Evolutionary conservation across 192 early-diverging fungal species (phyloP).

Genomic region (Backusella psychrophila): DNA sequence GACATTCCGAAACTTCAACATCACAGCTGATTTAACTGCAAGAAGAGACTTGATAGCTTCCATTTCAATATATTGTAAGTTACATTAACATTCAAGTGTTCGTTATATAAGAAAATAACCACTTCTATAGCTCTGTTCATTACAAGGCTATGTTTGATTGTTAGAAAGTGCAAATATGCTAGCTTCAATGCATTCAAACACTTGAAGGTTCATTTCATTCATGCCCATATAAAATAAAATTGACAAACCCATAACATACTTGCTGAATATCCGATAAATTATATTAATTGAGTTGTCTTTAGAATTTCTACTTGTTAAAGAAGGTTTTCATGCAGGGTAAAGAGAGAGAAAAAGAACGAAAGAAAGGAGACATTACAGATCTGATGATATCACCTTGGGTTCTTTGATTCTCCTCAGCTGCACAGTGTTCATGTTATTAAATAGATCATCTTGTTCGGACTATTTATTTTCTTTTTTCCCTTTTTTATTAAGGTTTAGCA

Average conservation of each 20-base stretch:
- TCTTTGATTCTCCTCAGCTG: no score
- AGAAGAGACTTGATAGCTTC: slow-evolving; percentile 10
- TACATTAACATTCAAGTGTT: slow-evolving; percentile 15
- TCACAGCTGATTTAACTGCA: neutral
- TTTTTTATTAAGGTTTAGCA: no score
- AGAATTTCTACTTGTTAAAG: no score
- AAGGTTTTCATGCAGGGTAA: no score
- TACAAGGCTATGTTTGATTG: slow-evolving; percentile 22
- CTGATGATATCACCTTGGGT: no score
- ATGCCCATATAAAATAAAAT: slow-evolving; percentile 15
- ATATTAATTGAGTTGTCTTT: no score
- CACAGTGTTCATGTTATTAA: no score
- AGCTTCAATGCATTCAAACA: slow-evolving; percentile 3
- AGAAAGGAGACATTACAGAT: no score
- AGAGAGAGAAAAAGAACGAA: no score
- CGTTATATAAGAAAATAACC: slow-evolving; percentile 15
- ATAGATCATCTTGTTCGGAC: no score
- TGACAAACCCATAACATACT: slow-evolving; percentile 7
- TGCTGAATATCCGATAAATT: neutral
- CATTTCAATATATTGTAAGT: slow-evolving; percentile 19
- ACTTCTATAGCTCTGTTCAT: slow-evolving; percentile 3
- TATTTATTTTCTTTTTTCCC: no score
- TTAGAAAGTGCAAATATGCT: slow-evolving; percentile 12
- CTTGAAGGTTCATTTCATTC: slow-evolving; percentile 17
- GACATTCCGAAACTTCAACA: slow-evolving; percentile 6